These are phyloP conservation scores for Cryptococcus depauperatus DNA, from an alignment of 1,284 basidiomycete genomes.

Conservation along the genomic window DNA sequence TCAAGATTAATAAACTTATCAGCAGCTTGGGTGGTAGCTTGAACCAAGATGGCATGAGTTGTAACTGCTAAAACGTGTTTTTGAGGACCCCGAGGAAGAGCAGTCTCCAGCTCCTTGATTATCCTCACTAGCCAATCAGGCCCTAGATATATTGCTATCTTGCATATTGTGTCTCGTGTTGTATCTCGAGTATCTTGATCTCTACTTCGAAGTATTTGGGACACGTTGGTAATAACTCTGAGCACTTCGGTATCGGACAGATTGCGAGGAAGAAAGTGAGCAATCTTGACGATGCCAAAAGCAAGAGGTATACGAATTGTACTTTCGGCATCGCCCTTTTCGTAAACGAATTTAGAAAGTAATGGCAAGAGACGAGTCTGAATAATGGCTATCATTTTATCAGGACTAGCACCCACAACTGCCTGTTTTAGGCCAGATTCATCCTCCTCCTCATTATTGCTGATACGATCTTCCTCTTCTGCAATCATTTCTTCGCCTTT, in stretches of 20 bases:
- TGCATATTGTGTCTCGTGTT: constrained; percentile 72
- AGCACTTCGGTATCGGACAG: constrained; percentile 65
- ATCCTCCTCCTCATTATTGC: constrained; percentile 22
- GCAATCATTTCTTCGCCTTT: constrained; percentile 18
- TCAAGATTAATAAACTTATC: constrained; percentile 64
- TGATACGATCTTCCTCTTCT: constrained; percentile 26
- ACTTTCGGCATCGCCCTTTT: constrained; percentile 76
- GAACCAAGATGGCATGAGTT: constrained; percentile 70
- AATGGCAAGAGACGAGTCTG: constrained; percentile 65
- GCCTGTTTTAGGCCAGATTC: constrained; percentile 21
- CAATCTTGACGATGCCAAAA: constrained; percentile 78
- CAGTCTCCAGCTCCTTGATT: constrained; percentile 71
- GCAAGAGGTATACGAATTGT: constrained; percentile 78
- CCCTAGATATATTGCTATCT: constrained; percentile 69
- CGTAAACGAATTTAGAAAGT: constrained; percentile 68
- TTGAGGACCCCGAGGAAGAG: constrained; percentile 84
- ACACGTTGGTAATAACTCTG: constrained; percentile 72
- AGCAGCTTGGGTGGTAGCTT: constrained; percentile 55
- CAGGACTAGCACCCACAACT: constrained; percentile 19
- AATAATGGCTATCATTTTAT: constrained; percentile 66
- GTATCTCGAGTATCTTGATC: constrained; percentile 92
- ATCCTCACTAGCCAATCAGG: constrained; percentile 64
- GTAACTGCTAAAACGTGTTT: constrained; percentile 85
- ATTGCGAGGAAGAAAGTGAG: constrained; percentile 66
- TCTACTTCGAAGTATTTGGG: constrained; percentile 81